These are phyloP conservation scores for Fraxinus pennsylvanica DNA, from an alignment of 257 asterid genomes.

Conservation along the genomic window DNA sequence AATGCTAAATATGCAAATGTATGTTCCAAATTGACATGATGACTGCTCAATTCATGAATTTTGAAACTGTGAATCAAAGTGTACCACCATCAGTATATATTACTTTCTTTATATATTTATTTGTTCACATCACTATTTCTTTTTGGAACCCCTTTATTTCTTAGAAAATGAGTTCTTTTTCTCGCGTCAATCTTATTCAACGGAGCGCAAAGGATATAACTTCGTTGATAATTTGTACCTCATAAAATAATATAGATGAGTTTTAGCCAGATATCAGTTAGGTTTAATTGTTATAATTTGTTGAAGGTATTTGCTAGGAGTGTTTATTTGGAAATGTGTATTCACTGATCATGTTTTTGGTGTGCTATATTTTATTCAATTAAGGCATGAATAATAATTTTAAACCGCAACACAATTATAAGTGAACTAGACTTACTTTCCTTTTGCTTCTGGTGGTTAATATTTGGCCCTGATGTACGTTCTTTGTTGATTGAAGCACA, in stretches of 20 bases:
- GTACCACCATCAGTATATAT: background rate
- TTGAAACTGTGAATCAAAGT: background rate
- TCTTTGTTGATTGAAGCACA: background rate
- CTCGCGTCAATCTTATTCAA: background rate
- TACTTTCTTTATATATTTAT: background rate
- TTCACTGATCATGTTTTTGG: background rate
- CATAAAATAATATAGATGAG: background rate
- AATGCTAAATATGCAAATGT: background rate
- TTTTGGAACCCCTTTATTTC: background rate
- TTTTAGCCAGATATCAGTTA: background rate
- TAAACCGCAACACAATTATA: background rate
- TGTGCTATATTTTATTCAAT: background rate
- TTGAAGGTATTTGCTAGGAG: background rate
- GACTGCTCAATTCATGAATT: background rate
- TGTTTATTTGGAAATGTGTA: background rate
- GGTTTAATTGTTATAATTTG: background rate
- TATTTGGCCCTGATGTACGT: background rate
- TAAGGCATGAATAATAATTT: background rate
- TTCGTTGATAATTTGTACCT: background rate
- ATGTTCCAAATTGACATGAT: background rate
- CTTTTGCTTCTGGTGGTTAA: background rate
- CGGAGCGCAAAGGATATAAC: background rate
- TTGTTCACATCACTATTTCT: background rate
- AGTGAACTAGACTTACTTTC: background rate
- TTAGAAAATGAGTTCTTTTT: background rate